Percentiles rank a stretch among this genome's conserved stretches.
phyloP scores from a whole-genome alignment of 75 land plant genomes.

The Selaginella moellendorffii region DNA sequence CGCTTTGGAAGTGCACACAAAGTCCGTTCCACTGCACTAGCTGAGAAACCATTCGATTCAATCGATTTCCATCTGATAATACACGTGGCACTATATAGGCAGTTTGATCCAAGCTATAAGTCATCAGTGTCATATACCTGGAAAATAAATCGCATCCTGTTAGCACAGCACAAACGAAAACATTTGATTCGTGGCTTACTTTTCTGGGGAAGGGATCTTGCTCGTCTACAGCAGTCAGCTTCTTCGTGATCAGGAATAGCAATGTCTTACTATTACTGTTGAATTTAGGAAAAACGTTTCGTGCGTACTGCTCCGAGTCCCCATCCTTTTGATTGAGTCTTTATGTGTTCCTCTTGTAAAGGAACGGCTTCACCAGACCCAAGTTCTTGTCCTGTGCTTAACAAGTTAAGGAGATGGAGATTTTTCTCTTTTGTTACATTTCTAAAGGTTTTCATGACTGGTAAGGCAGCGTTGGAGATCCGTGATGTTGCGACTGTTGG shows the following conservation, averaged over 20 bases:
- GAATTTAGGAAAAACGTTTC: constrained; percentile 61
- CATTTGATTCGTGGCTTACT: constrained; percentile 33
- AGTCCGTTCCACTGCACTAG: too few relatives aligned
- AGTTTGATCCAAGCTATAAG: constrained; percentile 75
- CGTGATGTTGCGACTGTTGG: constrained; percentile 43
- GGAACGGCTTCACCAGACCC: constrained; percentile 88
- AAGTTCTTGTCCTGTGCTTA: constrained; percentile 77
- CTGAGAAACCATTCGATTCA: too few relatives aligned
- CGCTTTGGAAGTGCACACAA: too few relatives aligned
- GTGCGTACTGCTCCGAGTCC: constrained; percentile 93
- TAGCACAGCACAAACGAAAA: neutral
- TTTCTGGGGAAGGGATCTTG: constrained; percentile 53
- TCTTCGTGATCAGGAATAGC: constrained; percentile 39
- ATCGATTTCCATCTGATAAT: too few relatives aligned
- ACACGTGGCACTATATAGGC: constrained; percentile 34
- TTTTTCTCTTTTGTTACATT: constrained; percentile 35
- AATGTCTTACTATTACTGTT: constrained; percentile 31
- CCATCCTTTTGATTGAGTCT: constrained; percentile 89
- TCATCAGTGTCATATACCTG: constrained; percentile 90
- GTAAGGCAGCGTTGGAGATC: constrained; percentile 47
- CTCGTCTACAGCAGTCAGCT: constrained; percentile 68
- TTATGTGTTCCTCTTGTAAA: constrained; percentile 90
- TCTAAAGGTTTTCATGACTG: constrained; percentile 50
- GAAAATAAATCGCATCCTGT: neutral
- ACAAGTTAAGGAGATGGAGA: neutral